Percentiles rank a stretch among this genome's conserved stretches.
Conservation (phyloP, 2,329 filamentous ascomycete species). For the Dactylellina haptotyla region DNA sequence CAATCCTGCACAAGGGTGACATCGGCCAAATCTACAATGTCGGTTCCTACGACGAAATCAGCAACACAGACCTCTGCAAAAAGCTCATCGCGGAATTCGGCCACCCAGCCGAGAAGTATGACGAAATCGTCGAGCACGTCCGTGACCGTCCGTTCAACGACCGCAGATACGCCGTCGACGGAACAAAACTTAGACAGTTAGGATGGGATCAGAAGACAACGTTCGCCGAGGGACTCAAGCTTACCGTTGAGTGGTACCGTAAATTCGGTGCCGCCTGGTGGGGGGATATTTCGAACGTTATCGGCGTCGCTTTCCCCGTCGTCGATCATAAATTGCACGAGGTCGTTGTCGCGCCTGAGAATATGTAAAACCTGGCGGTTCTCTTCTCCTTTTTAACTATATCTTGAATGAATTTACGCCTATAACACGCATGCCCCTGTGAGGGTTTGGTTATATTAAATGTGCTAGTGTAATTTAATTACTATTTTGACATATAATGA, state of each 20-base stretch:
- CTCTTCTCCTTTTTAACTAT: too few species aligned
- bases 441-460: too few species aligned
- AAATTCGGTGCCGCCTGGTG: conserved; percentile 75
- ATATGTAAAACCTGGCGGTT: too few species aligned
- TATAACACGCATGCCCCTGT: too few species aligned
- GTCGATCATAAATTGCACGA: conserved; percentile 64
- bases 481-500: too few species aligned
- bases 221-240: conserved; percentile 72
- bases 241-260: conserved; percentile 76
- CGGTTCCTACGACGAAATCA: conserved; percentile 79
- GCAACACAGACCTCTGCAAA: conserved; percentile 75
- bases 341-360: conserved; percentile 13
- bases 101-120: conserved; percentile 67
- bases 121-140: conserved; percentile 77
- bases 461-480: too few species aligned
- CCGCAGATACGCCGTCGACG: conserved; percentile 76
- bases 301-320: conserved; percentile 72
- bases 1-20: conserved; percentile 79
- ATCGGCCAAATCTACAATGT: conserved; percentile 85
- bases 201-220: conserved; percentile 76
- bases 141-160: conserved; percentile 83
- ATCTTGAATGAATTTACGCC: too few species aligned
- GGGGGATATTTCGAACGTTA: conserved; percentile 75
- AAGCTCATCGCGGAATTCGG: conserved; percentile 73
- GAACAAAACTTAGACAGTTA: conserved; percentile 72